These are phyloP conservation scores for Petunia axillaris DNA, from an alignment of 257 asterid genomes.

Conservation along the genomic window DNA sequence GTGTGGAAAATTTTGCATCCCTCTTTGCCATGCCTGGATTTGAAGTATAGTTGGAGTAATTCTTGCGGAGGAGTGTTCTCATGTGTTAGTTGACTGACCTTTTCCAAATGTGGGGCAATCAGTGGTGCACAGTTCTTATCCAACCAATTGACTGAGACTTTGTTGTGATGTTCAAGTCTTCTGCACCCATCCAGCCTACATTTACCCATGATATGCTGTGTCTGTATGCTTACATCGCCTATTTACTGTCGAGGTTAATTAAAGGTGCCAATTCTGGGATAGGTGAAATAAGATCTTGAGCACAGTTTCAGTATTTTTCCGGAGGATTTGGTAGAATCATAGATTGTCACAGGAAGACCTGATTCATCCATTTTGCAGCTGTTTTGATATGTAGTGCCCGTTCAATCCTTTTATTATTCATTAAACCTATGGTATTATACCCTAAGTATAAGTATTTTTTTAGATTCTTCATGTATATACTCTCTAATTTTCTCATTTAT, in stretches of 20 bases:
- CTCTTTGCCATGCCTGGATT: slow-evolving; percentile 90
- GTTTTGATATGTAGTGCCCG: neutral
- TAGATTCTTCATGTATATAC: neutral
- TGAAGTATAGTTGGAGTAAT: slow-evolving; percentile 33
- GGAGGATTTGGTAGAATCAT: neutral
- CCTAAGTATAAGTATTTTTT: too few relatives aligned
- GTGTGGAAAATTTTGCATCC: slow-evolving; percentile 77
- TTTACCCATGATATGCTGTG: neutral
- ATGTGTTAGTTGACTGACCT: neutral
- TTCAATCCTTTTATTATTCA: neutral
- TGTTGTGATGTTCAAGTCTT: neutral
- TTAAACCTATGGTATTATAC: neutral
- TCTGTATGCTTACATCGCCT: neutral
- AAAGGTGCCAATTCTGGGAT: too few relatives aligned
- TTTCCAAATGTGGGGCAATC: too few relatives aligned
- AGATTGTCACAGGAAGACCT: neutral
- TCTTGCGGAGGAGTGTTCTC: neutral
- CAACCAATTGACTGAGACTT: neutral
- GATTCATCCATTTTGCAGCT: neutral
- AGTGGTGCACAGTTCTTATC: neutral
- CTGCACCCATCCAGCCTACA: neutral
- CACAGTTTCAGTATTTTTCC: neutral
- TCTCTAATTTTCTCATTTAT: neutral
- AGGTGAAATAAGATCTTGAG: neutral
- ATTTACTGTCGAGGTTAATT: too few relatives aligned